Conservation (phyloP, 2,329 filamentous ascomycete genomes). For the Claviceps sp. region DNA sequence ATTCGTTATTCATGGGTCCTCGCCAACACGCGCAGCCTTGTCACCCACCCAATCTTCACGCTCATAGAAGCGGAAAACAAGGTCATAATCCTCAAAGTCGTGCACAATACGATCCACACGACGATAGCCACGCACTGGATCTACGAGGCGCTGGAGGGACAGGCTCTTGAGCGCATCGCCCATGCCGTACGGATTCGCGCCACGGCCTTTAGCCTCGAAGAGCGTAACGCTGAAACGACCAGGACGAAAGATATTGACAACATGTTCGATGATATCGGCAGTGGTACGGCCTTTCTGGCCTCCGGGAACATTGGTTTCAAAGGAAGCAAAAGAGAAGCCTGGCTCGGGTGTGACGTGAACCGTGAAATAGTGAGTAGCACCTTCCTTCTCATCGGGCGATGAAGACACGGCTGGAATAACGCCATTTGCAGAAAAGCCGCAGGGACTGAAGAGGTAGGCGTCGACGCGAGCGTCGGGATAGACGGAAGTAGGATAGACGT, state of each 20-base stretch:
- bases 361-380: constrained; percentile 80
- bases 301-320: constrained; percentile 94
- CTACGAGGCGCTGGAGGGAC: constrained; percentile 44
- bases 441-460: constrained; percentile 91
- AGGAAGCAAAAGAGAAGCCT: constrained; percentile 92
- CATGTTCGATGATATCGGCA: constrained; percentile 80
- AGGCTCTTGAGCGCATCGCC: constrained; percentile 23
- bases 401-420: constrained; percentile 67
- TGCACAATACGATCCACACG: constrained; percentile 91
- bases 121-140: constrained; percentile 72
- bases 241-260: constrained; percentile 90
- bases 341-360: constrained; percentile 97
- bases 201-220: constrained; percentile 70
- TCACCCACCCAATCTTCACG: constrained; percentile 60
- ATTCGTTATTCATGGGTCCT: constrained; percentile 19
- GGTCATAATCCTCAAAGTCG: constrained; percentile 91
- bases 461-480: constrained; percentile 92
- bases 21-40: constrained; percentile 39
- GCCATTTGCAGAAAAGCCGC: constrained; percentile 93
- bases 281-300: constrained; percentile 80
- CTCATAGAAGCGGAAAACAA: constrained; percentile 95
- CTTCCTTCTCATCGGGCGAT: constrained; percentile 15
- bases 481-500: constrained; percentile 72
- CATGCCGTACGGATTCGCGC: constrained; percentile 26
- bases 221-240: constrained; percentile 96